phyloP scores from a whole-genome alignment of 225 moss, liverwort and hornwort species.

The Neckera pumila region DNA sequence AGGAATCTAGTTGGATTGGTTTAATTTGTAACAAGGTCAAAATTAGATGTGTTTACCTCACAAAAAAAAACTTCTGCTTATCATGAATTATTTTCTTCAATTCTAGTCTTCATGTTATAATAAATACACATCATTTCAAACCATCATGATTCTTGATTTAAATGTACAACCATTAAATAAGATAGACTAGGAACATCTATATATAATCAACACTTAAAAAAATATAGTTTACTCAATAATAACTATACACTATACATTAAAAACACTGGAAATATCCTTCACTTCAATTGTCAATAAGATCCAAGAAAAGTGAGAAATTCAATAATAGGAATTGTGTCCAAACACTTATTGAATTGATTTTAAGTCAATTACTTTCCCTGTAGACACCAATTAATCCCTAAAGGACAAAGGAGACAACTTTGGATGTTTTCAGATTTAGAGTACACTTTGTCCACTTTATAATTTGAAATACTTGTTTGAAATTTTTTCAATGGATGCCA shows the following conservation, averaged over 20 bases:
- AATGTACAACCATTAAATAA: background rate
- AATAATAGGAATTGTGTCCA: accelerated
- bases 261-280: background rate
- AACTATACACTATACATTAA: background rate
- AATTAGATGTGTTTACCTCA: too few relatives aligned
- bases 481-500: too few relatives aligned
- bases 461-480: too few relatives aligned
- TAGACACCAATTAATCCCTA: background rate
- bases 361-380: background rate
- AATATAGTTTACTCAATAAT: background rate
- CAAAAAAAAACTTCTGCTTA: background rate
- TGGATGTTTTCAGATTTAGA: background rate
- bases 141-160: background rate
- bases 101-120: background rate
- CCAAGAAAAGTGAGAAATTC: background rate
- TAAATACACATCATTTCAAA: background rate
- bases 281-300: background rate
- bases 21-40: too few relatives aligned
- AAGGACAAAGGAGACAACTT: accelerated
- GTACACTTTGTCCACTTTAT: accelerated
- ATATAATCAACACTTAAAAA: background rate
- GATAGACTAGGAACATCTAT: background rate
- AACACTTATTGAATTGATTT: background rate
- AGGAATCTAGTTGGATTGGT: background rate
- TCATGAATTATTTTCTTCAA: background rate